These are phyloP conservation scores for Termitomyces sp. DNA, from an alignment of 768 basidiomycete genomes.

Conservation along the genomic window DNA sequence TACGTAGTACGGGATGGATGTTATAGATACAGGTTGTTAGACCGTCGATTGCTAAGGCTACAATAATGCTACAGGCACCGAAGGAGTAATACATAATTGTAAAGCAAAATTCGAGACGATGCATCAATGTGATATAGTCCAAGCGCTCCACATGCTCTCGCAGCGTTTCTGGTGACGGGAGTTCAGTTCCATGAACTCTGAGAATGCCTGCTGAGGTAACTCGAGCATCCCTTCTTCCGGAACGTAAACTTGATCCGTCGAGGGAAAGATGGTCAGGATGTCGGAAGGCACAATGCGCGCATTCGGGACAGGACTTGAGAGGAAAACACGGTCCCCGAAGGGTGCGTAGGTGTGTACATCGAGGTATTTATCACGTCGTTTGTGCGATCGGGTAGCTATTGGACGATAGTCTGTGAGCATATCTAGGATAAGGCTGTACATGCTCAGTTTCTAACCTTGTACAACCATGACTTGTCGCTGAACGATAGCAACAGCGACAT, in stretches of 20 bases:
- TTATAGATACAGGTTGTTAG: slow-evolving; percentile 13
- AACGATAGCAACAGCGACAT: slow-evolving; percentile 66
- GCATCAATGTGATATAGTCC: slow-evolving; percentile 21
- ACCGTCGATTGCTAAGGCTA: slow-evolving; percentile 10
- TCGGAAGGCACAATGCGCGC: slow-evolving; percentile 62
- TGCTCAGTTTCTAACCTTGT: slow-evolving; percentile 45
- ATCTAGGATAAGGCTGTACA: slow-evolving; percentile 5
- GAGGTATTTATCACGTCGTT: slow-evolving; percentile 51
- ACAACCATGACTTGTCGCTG: slow-evolving; percentile 67
- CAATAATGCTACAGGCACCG: not conserved
- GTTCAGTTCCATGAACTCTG: slow-evolving; percentile 53
- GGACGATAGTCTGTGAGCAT: not conserved
- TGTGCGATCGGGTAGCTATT: slow-evolving; percentile 56
- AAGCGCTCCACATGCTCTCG: slow-evolving; percentile 57
- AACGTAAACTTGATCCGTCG: slow-evolving; percentile 29
- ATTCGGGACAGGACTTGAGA: slow-evolving; percentile 53
- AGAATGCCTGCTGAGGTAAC: slow-evolving; percentile 56
- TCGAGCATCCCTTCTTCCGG: slow-evolving; percentile 56
- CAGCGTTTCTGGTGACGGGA: slow-evolving; percentile 51
- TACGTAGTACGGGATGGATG: not conserved
- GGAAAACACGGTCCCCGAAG: slow-evolving; percentile 65
- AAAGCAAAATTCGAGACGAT: not conserved
- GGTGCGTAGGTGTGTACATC: slow-evolving; percentile 66
- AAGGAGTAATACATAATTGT: not conserved
- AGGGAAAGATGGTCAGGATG: slow-evolving; percentile 57